These are phyloP conservation scores for Cardamine occulta DNA, from an alignment of 345 rosid genomes.

Conservation along the genomic window DNA sequence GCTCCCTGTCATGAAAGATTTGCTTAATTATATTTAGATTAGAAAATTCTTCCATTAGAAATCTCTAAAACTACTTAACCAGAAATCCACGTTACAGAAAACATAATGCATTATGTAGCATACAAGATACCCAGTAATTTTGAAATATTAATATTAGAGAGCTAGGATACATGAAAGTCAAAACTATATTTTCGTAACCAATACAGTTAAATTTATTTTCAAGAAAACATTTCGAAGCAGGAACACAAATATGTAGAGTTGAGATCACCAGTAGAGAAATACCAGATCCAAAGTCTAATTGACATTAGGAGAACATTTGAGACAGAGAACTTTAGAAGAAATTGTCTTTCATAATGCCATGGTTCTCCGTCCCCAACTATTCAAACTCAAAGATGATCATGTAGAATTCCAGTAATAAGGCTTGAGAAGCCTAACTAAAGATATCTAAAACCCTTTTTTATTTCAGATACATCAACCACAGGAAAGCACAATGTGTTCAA, in stretches of 20 bases:
- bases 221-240: background rate
- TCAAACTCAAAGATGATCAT: background rate
- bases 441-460: background rate
- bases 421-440: background rate
- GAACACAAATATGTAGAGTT: background rate
- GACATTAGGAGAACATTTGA: background rate
- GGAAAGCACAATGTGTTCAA: background rate
- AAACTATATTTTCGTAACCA: background rate
- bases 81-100: background rate
- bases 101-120: background rate
- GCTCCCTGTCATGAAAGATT: slow-evolving; percentile 64
- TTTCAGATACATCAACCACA: background rate
- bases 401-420: background rate
- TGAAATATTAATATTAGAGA: background rate
- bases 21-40: background rate
- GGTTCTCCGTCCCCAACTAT: background rate
- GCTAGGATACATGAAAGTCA: slow-evolving; percentile 17
- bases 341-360: background rate
- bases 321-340: background rate
- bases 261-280: background rate
- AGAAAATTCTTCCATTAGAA: slow-evolving; percentile 1
- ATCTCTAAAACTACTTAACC: background rate
- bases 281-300: background rate
- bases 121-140: background rate
- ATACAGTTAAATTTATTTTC: background rate